phyloP scores from a whole-genome alignment of 176 grass and related monocot genomes.

The Panicum miliaceum region DNA sequence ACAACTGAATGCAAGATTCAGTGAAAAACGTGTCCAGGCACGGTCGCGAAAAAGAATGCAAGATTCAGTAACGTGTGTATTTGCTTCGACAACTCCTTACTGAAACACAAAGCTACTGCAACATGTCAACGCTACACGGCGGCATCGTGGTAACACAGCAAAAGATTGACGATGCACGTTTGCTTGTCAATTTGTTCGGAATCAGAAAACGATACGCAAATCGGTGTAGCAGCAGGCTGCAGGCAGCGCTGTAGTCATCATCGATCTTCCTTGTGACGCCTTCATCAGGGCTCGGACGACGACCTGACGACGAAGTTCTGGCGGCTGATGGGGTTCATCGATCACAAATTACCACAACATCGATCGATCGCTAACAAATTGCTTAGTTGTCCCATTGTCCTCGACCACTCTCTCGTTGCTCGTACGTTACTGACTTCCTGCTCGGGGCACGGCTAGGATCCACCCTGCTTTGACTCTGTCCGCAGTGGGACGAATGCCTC shows the following conservation, averaged over 20 bases:
- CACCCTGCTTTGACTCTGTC: too few relatives aligned
- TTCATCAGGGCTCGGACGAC: constrained; percentile 1
- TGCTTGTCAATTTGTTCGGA: not conserved
- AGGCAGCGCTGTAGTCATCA: not conserved
- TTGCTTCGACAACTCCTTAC: not conserved
- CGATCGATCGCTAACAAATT: too few relatives aligned
- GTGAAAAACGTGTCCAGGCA: too few relatives aligned
- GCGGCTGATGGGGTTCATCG: constrained; percentile 67
- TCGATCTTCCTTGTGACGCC: not conserved
- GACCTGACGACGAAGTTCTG: constrained; percentile 64
- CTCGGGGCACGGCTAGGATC: too few relatives aligned
- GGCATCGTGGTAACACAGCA: not conserved
- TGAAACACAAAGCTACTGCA: not conserved
- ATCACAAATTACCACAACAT: too few relatives aligned
- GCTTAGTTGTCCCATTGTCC: too few relatives aligned
- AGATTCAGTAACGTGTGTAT: not conserved
- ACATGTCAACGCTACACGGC: not conserved
- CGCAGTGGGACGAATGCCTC: too few relatives aligned
- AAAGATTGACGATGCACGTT: not conserved
- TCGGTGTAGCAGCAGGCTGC: not conserved
- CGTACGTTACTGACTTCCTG: too few relatives aligned
- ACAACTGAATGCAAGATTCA: not conserved
- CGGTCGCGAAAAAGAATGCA: too few relatives aligned
- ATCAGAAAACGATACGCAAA: too few relatives aligned
- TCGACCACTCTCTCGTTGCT: too few relatives aligned